Percentiles rank a stretch among this genome's conserved stretches.
Evolutionary conservation across 345 rosid species (phyloP).

Genomic region (Acer saccharum): DNA sequence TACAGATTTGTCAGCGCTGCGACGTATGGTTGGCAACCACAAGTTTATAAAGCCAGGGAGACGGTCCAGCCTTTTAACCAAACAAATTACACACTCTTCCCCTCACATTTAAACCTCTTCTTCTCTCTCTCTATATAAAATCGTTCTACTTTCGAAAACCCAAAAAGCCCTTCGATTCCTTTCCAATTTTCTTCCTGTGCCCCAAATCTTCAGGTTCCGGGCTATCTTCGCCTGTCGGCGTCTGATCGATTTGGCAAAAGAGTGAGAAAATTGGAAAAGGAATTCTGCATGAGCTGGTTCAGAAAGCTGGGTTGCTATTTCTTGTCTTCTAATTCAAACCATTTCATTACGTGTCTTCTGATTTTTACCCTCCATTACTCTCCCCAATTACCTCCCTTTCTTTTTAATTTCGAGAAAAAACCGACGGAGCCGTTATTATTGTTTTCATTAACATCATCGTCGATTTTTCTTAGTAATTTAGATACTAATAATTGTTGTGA

Average conservation of each 20-base stretch:
- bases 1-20: not conserved
- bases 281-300: slow-evolving; percentile 96
- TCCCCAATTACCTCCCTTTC: slow-evolving; percentile 63
- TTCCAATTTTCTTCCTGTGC: not conserved
- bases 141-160: not conserved
- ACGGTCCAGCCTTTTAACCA: not conserved
- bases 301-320: slow-evolving; percentile 61
- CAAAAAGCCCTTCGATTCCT: not conserved
- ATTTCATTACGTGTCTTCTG: slow-evolving; percentile 75
- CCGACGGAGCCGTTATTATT: slow-evolving; percentile 47
- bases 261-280: slow-evolving; percentile 24
- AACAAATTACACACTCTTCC: not conserved
- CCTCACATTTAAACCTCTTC: not conserved
- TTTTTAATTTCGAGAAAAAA: slow-evolving; percentile 52
- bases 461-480: not conserved
- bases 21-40: not conserved
- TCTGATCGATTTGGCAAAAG: slow-evolving; percentile 12
- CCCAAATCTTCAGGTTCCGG: not conserved
- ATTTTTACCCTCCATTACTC: slow-evolving; percentile 82
- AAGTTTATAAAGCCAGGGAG: slow-evolving; percentile 18
- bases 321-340: slow-evolving; percentile 58
- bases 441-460: not conserved
- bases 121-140: slow-evolving; percentile 9
- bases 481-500: not conserved
- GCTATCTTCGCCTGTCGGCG: not conserved